Conservation (phyloP, 1,284 basidiomycete genomes). For the Peniophora sp. region DNA sequence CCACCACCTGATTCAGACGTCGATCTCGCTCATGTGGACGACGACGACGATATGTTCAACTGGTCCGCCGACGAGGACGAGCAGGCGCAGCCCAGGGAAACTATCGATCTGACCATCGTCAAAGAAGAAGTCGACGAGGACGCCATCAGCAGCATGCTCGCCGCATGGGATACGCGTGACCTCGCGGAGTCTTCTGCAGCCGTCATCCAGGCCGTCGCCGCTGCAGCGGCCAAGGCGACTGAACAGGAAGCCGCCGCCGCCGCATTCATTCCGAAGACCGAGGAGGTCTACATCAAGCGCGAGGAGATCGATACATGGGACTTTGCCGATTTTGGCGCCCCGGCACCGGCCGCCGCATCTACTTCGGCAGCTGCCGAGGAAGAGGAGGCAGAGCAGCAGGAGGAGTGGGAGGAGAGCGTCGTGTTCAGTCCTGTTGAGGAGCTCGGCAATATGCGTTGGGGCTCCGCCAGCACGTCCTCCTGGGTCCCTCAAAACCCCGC, state of each 20-base stretch:
- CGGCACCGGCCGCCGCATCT: not conserved
- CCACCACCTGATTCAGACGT: slow-evolving; percentile 60
- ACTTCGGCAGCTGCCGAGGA: slow-evolving; percentile 16
- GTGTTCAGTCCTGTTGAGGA: slow-evolving; percentile 7
- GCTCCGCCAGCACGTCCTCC: slow-evolving; percentile 2
- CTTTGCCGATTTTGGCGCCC: slow-evolving; percentile 19
- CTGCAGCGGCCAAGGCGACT: slow-evolving; percentile 32
- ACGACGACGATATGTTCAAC: slow-evolving; percentile 23
- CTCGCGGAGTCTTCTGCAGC: not conserved
- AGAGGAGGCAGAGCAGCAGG: slow-evolving; percentile 19
- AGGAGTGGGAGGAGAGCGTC: not conserved
- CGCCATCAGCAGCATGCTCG: not conserved
- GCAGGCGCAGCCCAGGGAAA: slow-evolving; percentile 24
- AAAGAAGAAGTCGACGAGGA: slow-evolving; percentile 42
- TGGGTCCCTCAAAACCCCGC: slow-evolving; percentile 9
- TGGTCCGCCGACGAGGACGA: slow-evolving; percentile 15
- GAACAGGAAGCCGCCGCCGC: slow-evolving; percentile 26
- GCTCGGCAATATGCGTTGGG: slow-evolving; percentile 5
- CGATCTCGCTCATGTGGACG: slow-evolving; percentile 39
- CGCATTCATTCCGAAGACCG: slow-evolving; percentile 7
- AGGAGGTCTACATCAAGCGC: slow-evolving; percentile 26
- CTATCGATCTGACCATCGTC: slow-evolving; percentile 28
- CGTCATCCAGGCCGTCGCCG: slow-evolving; percentile 29
- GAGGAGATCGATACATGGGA: slow-evolving; percentile 42
- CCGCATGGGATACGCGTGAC: not conserved